phyloP scores from a whole-genome alignment of 179 eudicot genomes.

The Sideroxylon spinosum region DNA sequence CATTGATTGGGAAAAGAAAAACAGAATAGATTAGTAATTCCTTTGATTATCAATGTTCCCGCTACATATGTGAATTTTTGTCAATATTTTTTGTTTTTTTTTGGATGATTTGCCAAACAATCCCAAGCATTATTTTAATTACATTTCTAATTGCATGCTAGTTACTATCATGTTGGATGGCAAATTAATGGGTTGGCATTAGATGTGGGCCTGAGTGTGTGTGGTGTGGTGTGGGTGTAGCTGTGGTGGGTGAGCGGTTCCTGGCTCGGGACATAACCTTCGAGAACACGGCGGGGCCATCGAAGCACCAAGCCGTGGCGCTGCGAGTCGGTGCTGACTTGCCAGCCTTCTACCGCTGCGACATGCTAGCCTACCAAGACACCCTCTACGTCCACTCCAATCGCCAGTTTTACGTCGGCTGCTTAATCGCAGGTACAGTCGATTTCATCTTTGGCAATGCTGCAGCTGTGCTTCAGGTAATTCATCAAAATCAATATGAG shows the following conservation, averaged over 20 bases:
- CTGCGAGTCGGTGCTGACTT: conserved; percentile 21
- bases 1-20: no score
- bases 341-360: conserved; percentile 22
- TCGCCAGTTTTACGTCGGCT: conserved; percentile 25
- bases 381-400: conserved; percentile 24
- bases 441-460: conserved; percentile 31
- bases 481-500: no score
- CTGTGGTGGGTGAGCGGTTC: conserved; percentile 66
- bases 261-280: conserved; percentile 72
- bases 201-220: no score
- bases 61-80: no score
- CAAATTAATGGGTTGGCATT: no score
- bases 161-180: no score
- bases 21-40: no score
- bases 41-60: no score
- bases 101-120: no score
- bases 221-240: conserved; percentile 39
- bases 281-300: conserved; percentile 25
- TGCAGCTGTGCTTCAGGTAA: conserved; percentile 20
- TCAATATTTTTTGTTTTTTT: no score
- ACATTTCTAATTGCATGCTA: no score
- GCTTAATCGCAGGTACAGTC: conserved; percentile 21
- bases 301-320: conserved; percentile 26
- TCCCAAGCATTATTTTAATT: no score
- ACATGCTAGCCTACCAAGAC: conserved; percentile 27